A percentile compares a stretch with the other conserved stretches of the same genome.
These are phyloP conservation scores for Karstenula rhodostoma DNA, from an alignment of 2,329 filamentous ascomycete species.

Conservation along the genomic window DNA sequence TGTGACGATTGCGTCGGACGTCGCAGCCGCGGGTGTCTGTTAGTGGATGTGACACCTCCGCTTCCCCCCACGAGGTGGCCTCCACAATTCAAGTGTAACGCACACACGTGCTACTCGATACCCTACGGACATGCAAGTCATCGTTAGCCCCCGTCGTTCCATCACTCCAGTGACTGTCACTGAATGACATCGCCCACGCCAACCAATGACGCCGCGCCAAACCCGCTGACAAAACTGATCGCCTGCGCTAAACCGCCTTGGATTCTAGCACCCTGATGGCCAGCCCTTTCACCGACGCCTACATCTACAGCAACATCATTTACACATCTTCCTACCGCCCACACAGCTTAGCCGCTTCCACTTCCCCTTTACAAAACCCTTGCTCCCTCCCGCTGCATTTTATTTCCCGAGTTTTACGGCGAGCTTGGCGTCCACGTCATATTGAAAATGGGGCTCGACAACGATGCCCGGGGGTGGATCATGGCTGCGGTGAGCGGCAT, in stretches of 20 bases:
- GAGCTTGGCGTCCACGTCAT: slow-evolving; percentile 4
- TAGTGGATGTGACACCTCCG: no score
- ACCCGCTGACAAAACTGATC: slow-evolving; percentile 5
- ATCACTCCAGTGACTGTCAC: not conserved
- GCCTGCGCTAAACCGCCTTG: slow-evolving; percentile 2
- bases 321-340: not conserved
- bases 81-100: not conserved
- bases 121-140: not conserved
- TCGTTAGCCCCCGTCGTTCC: not conserved
- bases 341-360: not conserved
- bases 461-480: slow-evolving; percentile 90
- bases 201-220: not conserved
- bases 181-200: not conserved
- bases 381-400: not conserved
- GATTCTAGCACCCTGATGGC: slow-evolving; percentile 13
- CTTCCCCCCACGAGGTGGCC: no score
- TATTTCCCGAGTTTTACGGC: not conserved
- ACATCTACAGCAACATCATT: not conserved
- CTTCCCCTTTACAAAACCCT: not conserved
- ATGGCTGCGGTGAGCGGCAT: slow-evolving; percentile 85
- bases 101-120: not conserved
- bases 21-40: not conserved
- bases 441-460: slow-evolving; percentile 40
- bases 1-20: slow-evolving; percentile 2
- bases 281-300: not conserved